Evolutionary conservation across 1,139 yeast genomes (phyloP), one percentile per base, ranked within the genome.

Genomic region (Barnettozyma hawaiiensis): DNA sequence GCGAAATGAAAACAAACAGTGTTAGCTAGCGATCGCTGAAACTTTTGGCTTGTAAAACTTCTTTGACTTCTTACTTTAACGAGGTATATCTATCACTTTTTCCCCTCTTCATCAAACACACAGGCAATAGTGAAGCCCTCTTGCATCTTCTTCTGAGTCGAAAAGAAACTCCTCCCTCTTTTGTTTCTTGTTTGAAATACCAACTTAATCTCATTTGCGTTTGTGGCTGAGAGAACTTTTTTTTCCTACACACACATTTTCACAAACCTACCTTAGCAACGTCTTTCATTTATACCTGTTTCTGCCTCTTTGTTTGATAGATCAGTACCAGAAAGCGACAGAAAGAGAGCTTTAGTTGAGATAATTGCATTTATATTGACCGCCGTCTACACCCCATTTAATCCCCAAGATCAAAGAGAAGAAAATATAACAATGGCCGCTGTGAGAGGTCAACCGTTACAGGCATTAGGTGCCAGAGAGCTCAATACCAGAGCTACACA

Each of bases 381-480:
- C 21, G 21, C 26, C 15, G 9, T 10, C 16, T 21, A 15, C 9
- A 9, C 21, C 31, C 7, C 14, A n/a, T 23, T 14, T 16, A 18
- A 12, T 31, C 26, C 45, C 1, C 5, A 26, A n/a, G 12, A 24
- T 9, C 18, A 19, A 20, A 9, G 21, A 28, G 16, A 14, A 35
- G 15, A n/a, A 19, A 20, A 9, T 21, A 28, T 16, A 14, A 35
- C 12, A n/a, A 59, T 59, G 62, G 57, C 59, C 19, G 50, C 60
- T 31, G 48, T 50, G 27, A 50, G 61, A 48, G 61, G 62, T 40
- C 61, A 57, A 35, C 63, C 63, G 8, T 51, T 60, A 36, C 63
- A 60, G 49, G 56, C 61, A 11, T 51, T 60, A 40, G 61, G 58
- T 14, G 55, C 61, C 12, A 52, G 57, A 47, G 63, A 60, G 44